Base-by-base conservation (phyloP, 257 asterid species). In the Primulina tabacum region DNA sequence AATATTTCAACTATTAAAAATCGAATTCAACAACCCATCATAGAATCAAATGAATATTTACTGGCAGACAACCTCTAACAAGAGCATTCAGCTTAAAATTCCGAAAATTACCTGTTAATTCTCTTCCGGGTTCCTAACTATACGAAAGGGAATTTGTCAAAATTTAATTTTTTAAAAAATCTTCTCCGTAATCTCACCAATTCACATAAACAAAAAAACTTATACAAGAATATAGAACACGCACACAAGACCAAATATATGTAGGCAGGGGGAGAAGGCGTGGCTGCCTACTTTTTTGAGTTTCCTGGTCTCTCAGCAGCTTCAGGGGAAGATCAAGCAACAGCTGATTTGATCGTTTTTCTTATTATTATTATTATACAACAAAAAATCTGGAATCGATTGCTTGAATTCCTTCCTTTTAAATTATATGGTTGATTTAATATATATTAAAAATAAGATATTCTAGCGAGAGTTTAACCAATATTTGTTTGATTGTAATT, bases 281-380 rank as follows among this genome's bases (percentile, higher is more conserved):
- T 43, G 63, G 61, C 72, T 47, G 66, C 70, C 62, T 68, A 68
- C 78, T 47, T 70, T 18, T 50, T 17, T 73, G 69, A 75, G 62
- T 68, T 77, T 43, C 64, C 69, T 21, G 73, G 72, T 60, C 73
- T 60, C 73, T 62, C 61, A 4, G 70, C 60, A 24, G 26, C 26
- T 24, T 24, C 26, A 24, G 26, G 26, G 1, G 26, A 24, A 24
- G 26, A 24, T 24, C 26, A 24, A 24, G 26, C 69, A 37, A 9
- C 12, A 7, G 47, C 47, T 37, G 3, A 67, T 47, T 35, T 0
- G 52, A 26, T 47, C 28, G 8, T n/a, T 71, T 24, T 21, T 7
- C 55, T 50, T 24, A 1, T n/a, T 32, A 11, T 60, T 32, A 11
- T 60, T 70, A 35, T 1, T 35, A 35, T 35, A 35, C 8, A 5